These are phyloP conservation scores for Leccinum variabile DNA, from an alignment of 1,284 basidiomycete genomes.

Conservation along the genomic window DNA sequence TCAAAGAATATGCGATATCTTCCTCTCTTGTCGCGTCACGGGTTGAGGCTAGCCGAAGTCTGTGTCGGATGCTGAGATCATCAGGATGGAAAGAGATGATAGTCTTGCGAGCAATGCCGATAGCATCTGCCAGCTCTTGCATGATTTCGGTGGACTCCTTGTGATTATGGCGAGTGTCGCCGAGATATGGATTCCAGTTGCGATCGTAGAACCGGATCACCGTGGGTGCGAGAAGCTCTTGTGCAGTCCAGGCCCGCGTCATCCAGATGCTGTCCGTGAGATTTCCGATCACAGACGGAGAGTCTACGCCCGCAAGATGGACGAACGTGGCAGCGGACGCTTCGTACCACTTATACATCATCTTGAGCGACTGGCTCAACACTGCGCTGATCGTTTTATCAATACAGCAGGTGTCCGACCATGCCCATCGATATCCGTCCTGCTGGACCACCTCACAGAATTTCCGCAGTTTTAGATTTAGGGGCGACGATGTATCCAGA, in stretches of 20 bases:
- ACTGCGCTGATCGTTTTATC: slow-evolving; percentile 6
- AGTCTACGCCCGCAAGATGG: not conserved
- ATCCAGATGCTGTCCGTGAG: slow-evolving; percentile 14
- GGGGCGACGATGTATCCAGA: not conserved
- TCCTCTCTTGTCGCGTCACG: slow-evolving; percentile 15
- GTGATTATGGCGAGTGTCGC: slow-evolving; percentile 13
- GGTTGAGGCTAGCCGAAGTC: slow-evolving; percentile 13
- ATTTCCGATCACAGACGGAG: not conserved
- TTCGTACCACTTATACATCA: slow-evolving; percentile 10
- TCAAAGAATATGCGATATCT: slow-evolving; percentile 20
- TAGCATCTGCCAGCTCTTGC: slow-evolving; percentile 15
- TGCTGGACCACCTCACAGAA: not conserved
- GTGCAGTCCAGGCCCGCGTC: slow-evolving; percentile 19
- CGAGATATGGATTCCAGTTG: slow-evolving; percentile 17
- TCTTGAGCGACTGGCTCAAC: slow-evolving; percentile 3
- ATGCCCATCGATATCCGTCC: not conserved
- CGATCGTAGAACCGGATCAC: slow-evolving; percentile 16
- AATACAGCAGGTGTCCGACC: slow-evolving; percentile 7
- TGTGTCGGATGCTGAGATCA: slow-evolving; percentile 14
- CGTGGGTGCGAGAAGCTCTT: slow-evolving; percentile 18
- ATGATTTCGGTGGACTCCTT: slow-evolving; percentile 20
- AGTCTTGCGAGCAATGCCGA: slow-evolving; percentile 6
- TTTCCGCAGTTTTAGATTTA: not conserved
- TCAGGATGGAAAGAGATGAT: slow-evolving; percentile 16
- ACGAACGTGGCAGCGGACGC: slow-evolving; percentile 3